phyloP scores from a whole-genome alignment of 345 rosid genomes.

The Firmiana major region DNA sequence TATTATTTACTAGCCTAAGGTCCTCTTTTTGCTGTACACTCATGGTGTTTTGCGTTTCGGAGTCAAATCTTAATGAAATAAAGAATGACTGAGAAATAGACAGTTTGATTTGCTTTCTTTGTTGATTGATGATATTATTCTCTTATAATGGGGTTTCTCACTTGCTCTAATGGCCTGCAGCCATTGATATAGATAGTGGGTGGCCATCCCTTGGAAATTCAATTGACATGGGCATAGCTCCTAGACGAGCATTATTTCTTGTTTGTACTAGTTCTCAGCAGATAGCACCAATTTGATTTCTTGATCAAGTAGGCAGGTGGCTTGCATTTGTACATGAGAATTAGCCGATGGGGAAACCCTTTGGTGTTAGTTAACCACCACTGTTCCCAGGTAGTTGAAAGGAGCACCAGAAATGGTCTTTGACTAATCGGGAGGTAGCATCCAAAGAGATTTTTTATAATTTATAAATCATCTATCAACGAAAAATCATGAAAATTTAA shows the following conservation, averaged over 20 bases:
- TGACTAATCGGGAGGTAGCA: background rate
- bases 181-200: background rate
- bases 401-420: background rate
- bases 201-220: background rate
- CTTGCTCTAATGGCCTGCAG: background rate
- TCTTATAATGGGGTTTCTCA: background rate
- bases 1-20: background rate
- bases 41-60: background rate
- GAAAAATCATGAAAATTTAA: no score
- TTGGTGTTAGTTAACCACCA: background rate
- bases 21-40: background rate
- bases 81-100: background rate
- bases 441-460: background rate
- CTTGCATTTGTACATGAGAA: no score
- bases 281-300: no score
- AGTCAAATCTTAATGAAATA: background rate
- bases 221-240: background rate
- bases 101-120: background rate
- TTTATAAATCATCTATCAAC: no score
- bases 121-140: background rate
- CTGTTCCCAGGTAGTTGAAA: background rate
- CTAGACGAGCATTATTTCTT: no score
- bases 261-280: no score
- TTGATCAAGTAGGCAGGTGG: no score
- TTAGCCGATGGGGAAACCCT: background rate